Percentiles rank a stretch among this genome's conserved stretches.
phyloP scores from a whole-genome alignment of 768 basidiomycete genomes.

The Russula sp. region DNA sequence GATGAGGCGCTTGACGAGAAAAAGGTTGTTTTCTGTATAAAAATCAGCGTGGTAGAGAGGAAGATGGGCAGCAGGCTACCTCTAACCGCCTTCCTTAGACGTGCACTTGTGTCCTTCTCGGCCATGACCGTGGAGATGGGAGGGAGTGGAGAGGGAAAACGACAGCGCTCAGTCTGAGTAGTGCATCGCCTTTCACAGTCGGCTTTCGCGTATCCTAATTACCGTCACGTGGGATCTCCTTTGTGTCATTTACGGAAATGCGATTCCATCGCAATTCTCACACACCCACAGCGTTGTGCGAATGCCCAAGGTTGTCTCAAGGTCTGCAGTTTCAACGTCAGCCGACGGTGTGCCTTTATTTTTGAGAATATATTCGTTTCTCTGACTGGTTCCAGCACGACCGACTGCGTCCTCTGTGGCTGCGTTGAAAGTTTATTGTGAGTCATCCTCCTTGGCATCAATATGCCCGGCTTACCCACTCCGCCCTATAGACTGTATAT shows the following conservation, averaged over 20 bases:
- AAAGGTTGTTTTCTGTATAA: slow-evolving; percentile 82
- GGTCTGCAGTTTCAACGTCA: slow-evolving; percentile 84
- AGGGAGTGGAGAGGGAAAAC: slow-evolving; percentile 25
- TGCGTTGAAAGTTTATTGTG: slow-evolving; percentile 77
- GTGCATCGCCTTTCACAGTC: slow-evolving; percentile 11
- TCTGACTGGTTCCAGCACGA: slow-evolving; percentile 43
- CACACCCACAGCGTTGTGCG: neutral
- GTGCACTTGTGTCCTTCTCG: slow-evolving; percentile 70
- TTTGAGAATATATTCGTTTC: neutral
- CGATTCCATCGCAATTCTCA: neutral
- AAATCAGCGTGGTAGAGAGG: slow-evolving; percentile 1
- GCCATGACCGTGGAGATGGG: slow-evolving; percentile 47
- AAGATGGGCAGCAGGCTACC: slow-evolving; percentile 36
- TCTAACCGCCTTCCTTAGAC: slow-evolving; percentile 76
- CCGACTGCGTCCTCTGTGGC: slow-evolving; percentile 76
- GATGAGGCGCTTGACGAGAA: slow-evolving; percentile 83
- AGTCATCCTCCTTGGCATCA: slow-evolving; percentile 27
- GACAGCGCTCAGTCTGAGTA: slow-evolving; percentile 19
- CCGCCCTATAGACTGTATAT: slow-evolving; percentile 62
- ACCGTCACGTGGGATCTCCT: slow-evolving; percentile 8
- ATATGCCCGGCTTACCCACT: slow-evolving; percentile 7
- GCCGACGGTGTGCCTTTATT: slow-evolving; percentile 57
- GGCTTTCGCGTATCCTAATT: slow-evolving; percentile 4
- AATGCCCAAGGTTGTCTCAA: slow-evolving; percentile 92
- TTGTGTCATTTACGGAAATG: neutral